Evolutionary conservation across 179 eudicot species (phyloP).

Genomic region (Patellifolia procumbens): DNA sequence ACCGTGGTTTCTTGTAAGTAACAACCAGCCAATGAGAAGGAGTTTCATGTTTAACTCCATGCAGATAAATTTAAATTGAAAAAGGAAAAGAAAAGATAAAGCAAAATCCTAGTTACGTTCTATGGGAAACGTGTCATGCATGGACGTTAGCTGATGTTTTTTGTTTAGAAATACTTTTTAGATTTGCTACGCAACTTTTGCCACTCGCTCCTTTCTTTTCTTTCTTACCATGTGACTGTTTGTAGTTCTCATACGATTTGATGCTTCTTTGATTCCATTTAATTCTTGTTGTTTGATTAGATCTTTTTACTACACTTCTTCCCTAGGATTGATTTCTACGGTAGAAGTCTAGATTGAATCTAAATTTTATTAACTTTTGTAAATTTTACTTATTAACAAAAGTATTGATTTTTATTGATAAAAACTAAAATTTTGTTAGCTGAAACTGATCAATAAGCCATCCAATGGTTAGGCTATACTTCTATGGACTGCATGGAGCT

Average conservation of each 20-base stretch:
- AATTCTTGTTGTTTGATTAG: too few species aligned
- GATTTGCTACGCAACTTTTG: constrained; percentile 20
- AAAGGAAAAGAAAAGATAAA: neutral
- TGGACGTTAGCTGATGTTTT: constrained; percentile 43
- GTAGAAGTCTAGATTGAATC: too few species aligned
- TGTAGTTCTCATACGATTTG: neutral
- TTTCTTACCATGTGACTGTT: neutral
- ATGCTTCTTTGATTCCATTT: constrained; percentile 1
- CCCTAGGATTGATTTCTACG: too few species aligned
- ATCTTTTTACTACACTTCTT: too few species aligned
- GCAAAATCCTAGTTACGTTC: constrained; percentile 32
- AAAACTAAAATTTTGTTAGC: too few species aligned
- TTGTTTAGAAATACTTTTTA: constrained; percentile 14
- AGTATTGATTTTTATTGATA: too few species aligned
- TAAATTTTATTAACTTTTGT: too few species aligned
- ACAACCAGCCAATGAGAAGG: constrained; percentile 19
- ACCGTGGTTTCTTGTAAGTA: constrained; percentile 42
- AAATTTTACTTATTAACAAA: too few species aligned
- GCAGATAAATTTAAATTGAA: constrained; percentile 22
- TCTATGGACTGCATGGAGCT: too few species aligned
- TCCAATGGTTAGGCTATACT: too few species aligned
- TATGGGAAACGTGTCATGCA: constrained; percentile 53
- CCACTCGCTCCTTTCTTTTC: neutral
- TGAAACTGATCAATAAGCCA: too few species aligned
- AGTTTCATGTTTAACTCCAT: constrained; percentile 23